These are phyloP conservation scores for Phytophthora meadii DNA, from an alignment of 352 stramenopile genomes.

Conservation along the genomic window DNA sequence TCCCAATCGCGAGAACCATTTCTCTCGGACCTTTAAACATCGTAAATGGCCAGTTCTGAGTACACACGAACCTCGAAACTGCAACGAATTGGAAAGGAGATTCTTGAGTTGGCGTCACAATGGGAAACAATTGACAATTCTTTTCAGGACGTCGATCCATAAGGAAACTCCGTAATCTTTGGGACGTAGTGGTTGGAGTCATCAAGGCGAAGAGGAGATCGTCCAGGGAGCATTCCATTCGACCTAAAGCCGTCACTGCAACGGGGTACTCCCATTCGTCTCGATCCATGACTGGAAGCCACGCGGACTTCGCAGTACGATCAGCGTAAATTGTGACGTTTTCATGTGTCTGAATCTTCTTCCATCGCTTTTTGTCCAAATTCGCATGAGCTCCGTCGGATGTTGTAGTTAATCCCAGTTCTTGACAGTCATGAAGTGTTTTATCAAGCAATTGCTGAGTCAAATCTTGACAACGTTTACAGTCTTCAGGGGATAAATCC, in stretches of 20 bases:
- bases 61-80: slow-evolving; percentile 29
- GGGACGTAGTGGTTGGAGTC: slow-evolving; percentile 16
- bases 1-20: slow-evolving; percentile 26
- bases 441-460: slow-evolving; percentile 25
- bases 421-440: slow-evolving; percentile 27
- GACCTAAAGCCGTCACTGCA: slow-evolving; percentile 28
- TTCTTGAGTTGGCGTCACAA: slow-evolving; percentile 19
- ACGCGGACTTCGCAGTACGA: slow-evolving; percentile 24
- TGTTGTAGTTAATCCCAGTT: slow-evolving; percentile 15
- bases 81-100: slow-evolving; percentile 29
- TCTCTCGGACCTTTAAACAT: slow-evolving; percentile 32
- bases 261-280: slow-evolving; percentile 32
- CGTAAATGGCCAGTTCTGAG: slow-evolving; percentile 32
- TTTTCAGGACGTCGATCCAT: slow-evolving; percentile 31
- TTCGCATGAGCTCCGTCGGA: slow-evolving; percentile 9
- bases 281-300: slow-evolving; percentile 27
- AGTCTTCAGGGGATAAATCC: slow-evolving; percentile 27
- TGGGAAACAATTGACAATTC: slow-evolving; percentile 26
- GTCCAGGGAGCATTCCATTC: slow-evolving; percentile 33
- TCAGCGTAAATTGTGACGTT: slow-evolving; percentile 37
- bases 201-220: slow-evolving; percentile 33
- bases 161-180: slow-evolving; percentile 28
- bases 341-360: slow-evolving; percentile 32
- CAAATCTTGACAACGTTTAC: slow-evolving; percentile 18
- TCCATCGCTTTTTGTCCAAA: slow-evolving; percentile 34